Evolutionary conservation across 306 rosid genomes (phyloP).

Genomic region (Oemleria cerasiformis): DNA sequence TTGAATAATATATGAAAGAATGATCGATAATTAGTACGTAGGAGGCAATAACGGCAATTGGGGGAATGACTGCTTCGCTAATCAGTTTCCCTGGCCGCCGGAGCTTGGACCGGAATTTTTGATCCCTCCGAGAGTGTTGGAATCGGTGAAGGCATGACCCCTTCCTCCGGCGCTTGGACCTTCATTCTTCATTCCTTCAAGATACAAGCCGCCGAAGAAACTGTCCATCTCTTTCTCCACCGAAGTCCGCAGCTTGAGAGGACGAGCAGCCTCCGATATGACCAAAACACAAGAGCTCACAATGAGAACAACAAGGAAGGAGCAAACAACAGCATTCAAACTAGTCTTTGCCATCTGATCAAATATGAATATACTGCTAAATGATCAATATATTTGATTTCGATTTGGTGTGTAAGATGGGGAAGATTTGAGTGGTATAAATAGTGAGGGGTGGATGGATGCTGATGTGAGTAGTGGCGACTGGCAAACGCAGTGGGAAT

Average conservation of each 20-base stretch:
- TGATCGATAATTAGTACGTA: background rate
- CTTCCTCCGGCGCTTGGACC: constrained; percentile 29
- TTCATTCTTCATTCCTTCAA: constrained; percentile 23
- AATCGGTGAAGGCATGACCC: constrained; percentile 21
- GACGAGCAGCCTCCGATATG: constrained; percentile 34
- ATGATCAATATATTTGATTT: background rate
- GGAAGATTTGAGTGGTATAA: background rate
- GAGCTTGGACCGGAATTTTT: constrained; percentile 30
- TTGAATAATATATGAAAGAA: too few species aligned
- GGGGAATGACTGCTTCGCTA: background rate
- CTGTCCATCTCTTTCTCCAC: constrained; percentile 7
- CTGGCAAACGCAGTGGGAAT: too few species aligned
- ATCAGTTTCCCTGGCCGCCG: constrained; percentile 23
- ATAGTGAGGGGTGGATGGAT: background rate
- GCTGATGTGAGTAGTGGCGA: too few species aligned
- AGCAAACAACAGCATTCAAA: constrained; percentile 12
- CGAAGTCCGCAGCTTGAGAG: constrained; percentile 14
- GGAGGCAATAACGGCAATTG: background rate
- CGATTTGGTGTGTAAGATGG: background rate
- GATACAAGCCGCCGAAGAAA: constrained; percentile 17
- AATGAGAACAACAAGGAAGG: constrained; percentile 11
- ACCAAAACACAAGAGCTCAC: constrained; percentile 5
- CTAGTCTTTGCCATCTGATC: constrained; percentile 18
- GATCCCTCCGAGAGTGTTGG: constrained; percentile 28
- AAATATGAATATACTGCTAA: background rate